Percentiles rank a stretch among this genome's conserved stretches.
Evolutionary conservation across 73 alveolate species (phyloP).

Genomic region (Symbiodinium pilosum): DNA sequence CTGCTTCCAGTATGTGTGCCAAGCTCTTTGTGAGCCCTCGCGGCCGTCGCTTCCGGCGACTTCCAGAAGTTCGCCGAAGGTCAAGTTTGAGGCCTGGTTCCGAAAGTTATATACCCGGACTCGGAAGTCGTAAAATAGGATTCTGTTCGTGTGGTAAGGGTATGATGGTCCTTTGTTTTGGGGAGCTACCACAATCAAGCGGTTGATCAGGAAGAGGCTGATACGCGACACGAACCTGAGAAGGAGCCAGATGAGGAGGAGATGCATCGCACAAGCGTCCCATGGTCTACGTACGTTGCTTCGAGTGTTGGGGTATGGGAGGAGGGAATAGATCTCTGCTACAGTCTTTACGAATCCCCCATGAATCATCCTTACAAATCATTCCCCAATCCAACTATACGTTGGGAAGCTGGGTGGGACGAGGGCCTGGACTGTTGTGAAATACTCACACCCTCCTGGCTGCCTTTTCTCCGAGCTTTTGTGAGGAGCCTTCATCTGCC

Average conservation of each 20-base stretch:
- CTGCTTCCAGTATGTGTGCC: background rate
- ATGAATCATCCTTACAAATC: too few relatives aligned
- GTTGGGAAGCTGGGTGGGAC: too few relatives aligned
- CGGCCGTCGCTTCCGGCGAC: background rate
- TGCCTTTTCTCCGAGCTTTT: too few relatives aligned
- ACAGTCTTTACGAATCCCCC: too few relatives aligned
- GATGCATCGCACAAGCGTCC: background rate
- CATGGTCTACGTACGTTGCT: too few relatives aligned
- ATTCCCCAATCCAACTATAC: too few relatives aligned
- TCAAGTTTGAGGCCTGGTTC: background rate
- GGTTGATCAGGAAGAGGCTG: background rate
- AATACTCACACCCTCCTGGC: too few relatives aligned
- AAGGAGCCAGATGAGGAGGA: background rate
- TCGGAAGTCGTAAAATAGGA: background rate
- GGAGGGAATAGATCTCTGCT: too few relatives aligned
- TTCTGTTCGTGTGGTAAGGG: too few relatives aligned
- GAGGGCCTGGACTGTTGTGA: too few relatives aligned
- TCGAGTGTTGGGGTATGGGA: too few relatives aligned
- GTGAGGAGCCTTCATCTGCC: background rate
- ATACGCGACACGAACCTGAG: background rate
- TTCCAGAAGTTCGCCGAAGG: background rate
- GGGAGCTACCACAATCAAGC: background rate
- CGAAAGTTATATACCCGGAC: background rate
- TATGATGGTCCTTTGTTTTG: too few relatives aligned
- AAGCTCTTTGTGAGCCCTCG: background rate